Base-by-base conservation (phyloP, 805 yeast species). In the Spathaspora sp. region DNA sequence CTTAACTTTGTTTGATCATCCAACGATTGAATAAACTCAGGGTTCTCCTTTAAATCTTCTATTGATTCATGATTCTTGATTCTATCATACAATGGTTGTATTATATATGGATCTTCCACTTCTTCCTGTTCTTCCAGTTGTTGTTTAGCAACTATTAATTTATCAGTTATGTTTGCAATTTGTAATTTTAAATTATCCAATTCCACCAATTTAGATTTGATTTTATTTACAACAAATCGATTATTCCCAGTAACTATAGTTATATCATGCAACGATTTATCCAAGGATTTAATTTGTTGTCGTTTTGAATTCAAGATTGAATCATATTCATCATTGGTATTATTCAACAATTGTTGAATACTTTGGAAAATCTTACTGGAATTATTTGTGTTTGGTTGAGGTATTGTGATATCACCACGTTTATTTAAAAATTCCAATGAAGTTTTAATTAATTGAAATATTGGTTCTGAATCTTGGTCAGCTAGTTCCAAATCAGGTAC, bases 41-140 rank as follows among this genome's bases (percentile, higher is more conserved):
- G 62, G 55, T 65, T 58, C 47, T 60, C 50, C 51, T 56, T 59
- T 47, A 62, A 58, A 40, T 57, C 62, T 6, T 64, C 68, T 3
- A 64, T 56, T 11, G 61, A 49, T 55, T 66, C 69, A 42, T 64
- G 52, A 18, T 61, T 60, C 3, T 61, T 46, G n/a, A 87, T 67
- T 55, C 76, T 77, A 40, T 81, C 78, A 60, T 79, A 85, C 12
- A 88, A 74, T 6, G 81, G 75, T 61, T 79, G 75, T 10, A 89
- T 79, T 47, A 87, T 78, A 67, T 89, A 93, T n/a, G 97, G 97
- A 62, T 89, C 93, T 68, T 92, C 97, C 0, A 96, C 86, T 78
- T 76, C 73, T 18, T 85, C 85, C 56, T 87, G 92, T 47, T 81
- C 86, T 14, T 50, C 57, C 6, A 57, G 38, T 48, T 62, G 68